Percentiles rank a stretch among this genome's conserved stretches.
phyloP scores from a whole-genome alignment of 495 filamentous ascomycete genomes.

The Aspergillus conjunctus region DNA sequence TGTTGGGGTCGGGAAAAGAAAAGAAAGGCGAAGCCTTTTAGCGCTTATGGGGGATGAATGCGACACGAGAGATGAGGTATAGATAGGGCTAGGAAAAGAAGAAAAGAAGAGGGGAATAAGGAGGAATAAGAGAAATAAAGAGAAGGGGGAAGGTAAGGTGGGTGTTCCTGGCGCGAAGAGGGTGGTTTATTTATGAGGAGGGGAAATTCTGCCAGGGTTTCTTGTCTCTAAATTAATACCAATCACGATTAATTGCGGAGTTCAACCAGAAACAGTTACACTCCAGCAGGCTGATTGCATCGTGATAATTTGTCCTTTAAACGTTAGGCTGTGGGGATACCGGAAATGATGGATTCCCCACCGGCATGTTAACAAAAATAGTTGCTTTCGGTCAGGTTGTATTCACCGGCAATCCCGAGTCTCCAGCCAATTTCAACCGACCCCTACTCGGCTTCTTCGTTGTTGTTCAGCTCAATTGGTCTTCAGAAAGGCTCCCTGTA shows the following conservation, averaged over 20 bases:
- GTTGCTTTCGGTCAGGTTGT: not conserved
- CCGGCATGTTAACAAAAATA: not conserved
- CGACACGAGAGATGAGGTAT: not conserved
- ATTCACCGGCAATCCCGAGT: slow-evolving; percentile 12
- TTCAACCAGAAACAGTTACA: not conserved
- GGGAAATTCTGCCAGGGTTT: not conserved
- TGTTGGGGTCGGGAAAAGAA: not conserved
- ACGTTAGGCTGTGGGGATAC: not conserved
- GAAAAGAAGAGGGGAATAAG: not conserved
- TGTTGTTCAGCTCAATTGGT: not conserved
- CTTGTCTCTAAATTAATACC: not conserved
- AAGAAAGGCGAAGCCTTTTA: not conserved
- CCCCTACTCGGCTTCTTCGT: not conserved
- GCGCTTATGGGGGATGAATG: not conserved
- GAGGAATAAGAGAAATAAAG: not conserved
- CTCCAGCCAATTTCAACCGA: slow-evolving; percentile 5
- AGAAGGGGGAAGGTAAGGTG: not conserved
- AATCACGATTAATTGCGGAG: not conserved
- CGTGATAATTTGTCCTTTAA: slow-evolving; percentile 6
- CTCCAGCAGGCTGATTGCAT: not conserved
- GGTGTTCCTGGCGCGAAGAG: not conserved
- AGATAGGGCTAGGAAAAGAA: not conserved
- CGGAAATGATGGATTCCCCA: slow-evolving; percentile 8
- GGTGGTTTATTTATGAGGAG: slow-evolving; percentile 1
- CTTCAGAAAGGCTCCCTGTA: not conserved